Evolutionary conservation across 192 early-diverging fungal genomes (phyloP).

Genomic region (Rhizophagus prolifer): DNA sequence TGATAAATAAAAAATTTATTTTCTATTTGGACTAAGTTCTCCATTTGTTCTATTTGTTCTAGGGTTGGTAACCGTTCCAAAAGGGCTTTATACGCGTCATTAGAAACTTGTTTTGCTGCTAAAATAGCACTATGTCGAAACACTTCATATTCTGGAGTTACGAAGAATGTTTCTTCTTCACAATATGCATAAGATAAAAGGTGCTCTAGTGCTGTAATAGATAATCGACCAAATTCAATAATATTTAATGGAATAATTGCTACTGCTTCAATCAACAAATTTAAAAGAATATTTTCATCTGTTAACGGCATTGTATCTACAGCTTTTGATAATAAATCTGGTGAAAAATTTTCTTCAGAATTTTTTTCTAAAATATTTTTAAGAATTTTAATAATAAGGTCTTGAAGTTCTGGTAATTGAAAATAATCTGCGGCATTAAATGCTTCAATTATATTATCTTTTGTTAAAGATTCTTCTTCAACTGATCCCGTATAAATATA

Average conservation of each 20-base stretch:
- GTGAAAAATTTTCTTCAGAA: not conserved
- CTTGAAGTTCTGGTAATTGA: slow-evolving; percentile 7
- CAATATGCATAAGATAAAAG: not conserved
- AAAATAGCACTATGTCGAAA: slow-evolving; percentile 16
- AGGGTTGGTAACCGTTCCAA: not conserved
- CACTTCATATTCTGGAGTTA: slow-evolving; percentile 7
- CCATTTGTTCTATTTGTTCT: not conserved
- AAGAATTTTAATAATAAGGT: not conserved
- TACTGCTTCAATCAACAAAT: not conserved
- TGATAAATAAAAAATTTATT: not conserved
- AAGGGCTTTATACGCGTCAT: not conserved
- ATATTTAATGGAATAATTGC: not conserved
- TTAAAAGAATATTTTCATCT: not conserved
- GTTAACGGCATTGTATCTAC: not conserved
- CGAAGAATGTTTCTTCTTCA: not conserved
- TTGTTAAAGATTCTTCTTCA: slow-evolving; percentile 5
- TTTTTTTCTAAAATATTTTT: not conserved
- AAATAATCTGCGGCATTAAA: slow-evolving; percentile 29
- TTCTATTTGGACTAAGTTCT: too few species aligned
- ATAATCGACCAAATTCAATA: not conserved
- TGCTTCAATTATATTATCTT: slow-evolving; percentile 14
- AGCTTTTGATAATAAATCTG: slow-evolving; percentile 6
- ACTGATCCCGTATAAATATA: slow-evolving; percentile 14
- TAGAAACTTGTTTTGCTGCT: not conserved
- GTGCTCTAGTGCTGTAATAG: not conserved